Conservation (phyloP, 331 rosid species). For the Dryas integrifolia region DNA sequence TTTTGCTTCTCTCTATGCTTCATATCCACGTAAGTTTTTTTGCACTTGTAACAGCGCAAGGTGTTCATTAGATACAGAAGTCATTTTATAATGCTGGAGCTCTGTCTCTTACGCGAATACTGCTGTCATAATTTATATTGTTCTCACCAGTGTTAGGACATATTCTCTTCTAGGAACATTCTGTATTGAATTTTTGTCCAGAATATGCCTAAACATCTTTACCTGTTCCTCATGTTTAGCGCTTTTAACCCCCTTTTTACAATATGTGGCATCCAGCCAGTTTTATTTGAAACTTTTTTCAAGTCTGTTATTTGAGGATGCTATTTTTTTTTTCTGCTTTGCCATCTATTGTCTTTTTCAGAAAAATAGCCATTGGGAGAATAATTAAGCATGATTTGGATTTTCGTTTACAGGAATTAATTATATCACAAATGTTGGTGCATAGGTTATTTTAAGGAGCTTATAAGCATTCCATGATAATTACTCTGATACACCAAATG, state of each 20-base stretch:
- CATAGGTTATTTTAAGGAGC: not conserved
- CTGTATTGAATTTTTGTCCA: slow-evolving; percentile 9
- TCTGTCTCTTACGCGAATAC: not conserved
- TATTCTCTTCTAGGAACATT: slow-evolving; percentile 8
- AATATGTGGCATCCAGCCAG: not conserved
- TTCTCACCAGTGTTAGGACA: not conserved
- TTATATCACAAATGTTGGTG: not conserved
- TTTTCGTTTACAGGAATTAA: not conserved
- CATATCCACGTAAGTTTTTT: slow-evolving; percentile 55
- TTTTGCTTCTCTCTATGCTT: slow-evolving; percentile 73
- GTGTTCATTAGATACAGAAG: slow-evolving; percentile 13
- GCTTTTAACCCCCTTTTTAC: not conserved
- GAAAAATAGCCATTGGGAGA: not conserved
- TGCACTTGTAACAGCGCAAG: slow-evolving; percentile 14
- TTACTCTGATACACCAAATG: not conserved
- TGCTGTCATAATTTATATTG: not conserved
- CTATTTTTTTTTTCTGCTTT: not conserved
- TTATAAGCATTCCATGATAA: not conserved
- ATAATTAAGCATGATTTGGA: not conserved
- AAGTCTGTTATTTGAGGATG: not conserved
- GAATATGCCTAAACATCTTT: slow-evolving; percentile 12
- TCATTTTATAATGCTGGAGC: not conserved
- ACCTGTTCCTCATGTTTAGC: slow-evolving; percentile 11
- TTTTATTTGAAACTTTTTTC: not conserved
- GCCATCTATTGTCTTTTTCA: too few relatives aligned